phyloP scores from a whole-genome alignment of 2,329 filamentous ascomycete genomes.

The Cordyceps militaris region DNA sequence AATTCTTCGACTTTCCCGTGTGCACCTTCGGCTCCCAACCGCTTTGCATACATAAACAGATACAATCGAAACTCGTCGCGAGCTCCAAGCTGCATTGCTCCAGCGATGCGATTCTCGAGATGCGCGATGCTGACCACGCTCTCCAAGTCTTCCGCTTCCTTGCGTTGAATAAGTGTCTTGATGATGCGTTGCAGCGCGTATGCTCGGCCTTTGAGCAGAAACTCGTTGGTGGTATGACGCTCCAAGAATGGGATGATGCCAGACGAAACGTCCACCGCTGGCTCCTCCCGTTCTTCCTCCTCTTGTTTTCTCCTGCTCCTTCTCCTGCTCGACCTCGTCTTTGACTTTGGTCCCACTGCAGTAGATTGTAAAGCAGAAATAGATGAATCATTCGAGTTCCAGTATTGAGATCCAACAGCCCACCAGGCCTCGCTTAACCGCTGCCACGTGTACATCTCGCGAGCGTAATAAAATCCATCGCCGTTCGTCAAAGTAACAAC shows the following conservation, averaged over 20 bases:
- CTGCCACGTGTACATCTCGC: constrained; percentile 85
- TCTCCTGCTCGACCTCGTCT: constrained; percentile 9
- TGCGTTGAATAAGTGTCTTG: constrained; percentile 78
- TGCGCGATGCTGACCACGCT: constrained; percentile 88
- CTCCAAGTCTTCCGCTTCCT: constrained; percentile 90
- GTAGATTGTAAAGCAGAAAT: constrained; percentile 72
- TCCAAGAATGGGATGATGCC: constrained; percentile 92
- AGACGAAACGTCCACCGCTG: constrained; percentile 60
- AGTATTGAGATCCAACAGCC: constrained; percentile 96
- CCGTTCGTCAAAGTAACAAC: constrained; percentile 91
- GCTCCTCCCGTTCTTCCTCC: constrained; percentile 33
- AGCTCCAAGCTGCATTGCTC: constrained; percentile 74
- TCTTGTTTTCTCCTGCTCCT: constrained; percentile 27
- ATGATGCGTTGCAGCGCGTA: constrained; percentile 88
- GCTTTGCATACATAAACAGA: constrained; percentile 96
- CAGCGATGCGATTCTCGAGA: constrained; percentile 88
- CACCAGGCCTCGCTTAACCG: constrained; percentile 96
- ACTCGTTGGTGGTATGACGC: constrained; percentile 89
- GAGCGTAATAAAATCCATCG: constrained; percentile 86
- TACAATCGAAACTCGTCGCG: constrained; percentile 92
- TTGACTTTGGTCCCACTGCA: constrained; percentile 52
- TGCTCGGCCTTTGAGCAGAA: constrained; percentile 82
- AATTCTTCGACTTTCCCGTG: constrained; percentile 89
- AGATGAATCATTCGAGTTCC: constrained; percentile 94
- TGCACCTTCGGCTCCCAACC: constrained; percentile 82